Conservation (phyloP, 179 eudicot genomes). For the Nepenthes alata region DNA sequence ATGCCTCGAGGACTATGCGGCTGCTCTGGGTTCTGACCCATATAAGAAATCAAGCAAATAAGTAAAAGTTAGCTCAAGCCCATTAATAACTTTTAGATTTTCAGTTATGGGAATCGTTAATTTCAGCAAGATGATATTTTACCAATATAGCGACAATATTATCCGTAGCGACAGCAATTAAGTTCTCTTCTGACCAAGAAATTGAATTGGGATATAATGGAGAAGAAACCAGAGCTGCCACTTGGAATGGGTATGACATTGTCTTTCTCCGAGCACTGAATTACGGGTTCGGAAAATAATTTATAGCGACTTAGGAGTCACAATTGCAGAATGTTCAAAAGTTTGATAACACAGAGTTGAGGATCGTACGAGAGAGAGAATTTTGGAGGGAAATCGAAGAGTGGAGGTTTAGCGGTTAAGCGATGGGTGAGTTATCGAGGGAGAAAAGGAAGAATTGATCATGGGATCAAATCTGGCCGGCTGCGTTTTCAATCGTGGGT, state of each 20-base stretch:
- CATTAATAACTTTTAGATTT: not conserved
- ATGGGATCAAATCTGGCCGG: not conserved
- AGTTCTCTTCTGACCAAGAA: conserved; percentile 81
- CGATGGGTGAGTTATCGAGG: not conserved
- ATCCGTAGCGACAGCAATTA: conserved; percentile 74
- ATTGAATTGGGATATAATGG: conserved; percentile 58
- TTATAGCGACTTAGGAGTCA: not conserved
- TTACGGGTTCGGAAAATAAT: no score
- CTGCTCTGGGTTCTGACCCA: conserved; percentile 49
- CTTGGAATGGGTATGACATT: conserved; percentile 56
- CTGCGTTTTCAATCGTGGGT: no score
- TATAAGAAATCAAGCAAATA: not conserved
- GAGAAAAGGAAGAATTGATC: not conserved
- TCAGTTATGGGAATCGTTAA: not conserved
- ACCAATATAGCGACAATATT: conserved; percentile 68
- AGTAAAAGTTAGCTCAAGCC: not conserved
- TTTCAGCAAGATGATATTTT: not conserved
- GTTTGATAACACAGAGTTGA: not conserved
- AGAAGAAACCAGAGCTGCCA: conserved; percentile 49
- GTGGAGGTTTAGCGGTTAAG: not conserved
- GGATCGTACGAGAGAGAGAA: not conserved
- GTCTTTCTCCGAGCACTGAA: not conserved
- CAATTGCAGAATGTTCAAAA: not conserved
- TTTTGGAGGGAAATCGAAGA: conserved; percentile 2
- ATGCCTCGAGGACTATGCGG: conserved; percentile 67